Evolutionary conservation across 192 early-diverging fungal genomes (phyloP).

Genomic region (Backusella mclennaniae): DNA sequence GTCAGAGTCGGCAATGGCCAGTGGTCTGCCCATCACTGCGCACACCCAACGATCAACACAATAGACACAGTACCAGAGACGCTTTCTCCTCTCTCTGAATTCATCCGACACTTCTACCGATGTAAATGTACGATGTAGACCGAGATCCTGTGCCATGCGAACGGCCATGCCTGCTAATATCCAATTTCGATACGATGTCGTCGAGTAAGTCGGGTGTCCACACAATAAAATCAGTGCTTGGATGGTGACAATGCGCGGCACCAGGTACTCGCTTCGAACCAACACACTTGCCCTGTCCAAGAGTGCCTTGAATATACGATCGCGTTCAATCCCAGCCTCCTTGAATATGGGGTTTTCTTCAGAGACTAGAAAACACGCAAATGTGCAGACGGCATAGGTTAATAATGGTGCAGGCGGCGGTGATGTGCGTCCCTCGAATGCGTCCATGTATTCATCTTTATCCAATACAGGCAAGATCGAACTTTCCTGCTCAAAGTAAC

Average conservation of each 20-base stretch:
- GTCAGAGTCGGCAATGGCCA: constrained; percentile 44
- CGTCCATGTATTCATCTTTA: constrained; percentile 14
- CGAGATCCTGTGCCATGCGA: constrained; percentile 76
- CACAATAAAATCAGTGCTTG: constrained; percentile 64
- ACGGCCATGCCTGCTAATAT: constrained; percentile 52
- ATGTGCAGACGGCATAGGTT: constrained; percentile 16
- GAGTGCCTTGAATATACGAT: constrained; percentile 2
- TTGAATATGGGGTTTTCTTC: constrained; percentile 15
- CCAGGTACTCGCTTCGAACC: constrained; percentile 59
- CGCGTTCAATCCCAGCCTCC: neutral
- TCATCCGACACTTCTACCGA: constrained; percentile 41
- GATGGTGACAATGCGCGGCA: constrained; percentile 49
- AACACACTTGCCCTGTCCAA: constrained; percentile 10
- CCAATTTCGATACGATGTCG: constrained; percentile 21
- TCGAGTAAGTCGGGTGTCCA: constrained; percentile 36
- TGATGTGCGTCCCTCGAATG: constrained; percentile 6
- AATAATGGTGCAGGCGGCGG: constrained; percentile 13
- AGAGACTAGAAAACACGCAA: constrained; percentile 15
- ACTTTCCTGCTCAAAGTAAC: constrained; percentile 20
- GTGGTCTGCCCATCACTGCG: constrained; percentile 36
- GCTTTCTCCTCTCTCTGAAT: constrained; percentile 57
- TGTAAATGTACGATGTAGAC: constrained; percentile 67
- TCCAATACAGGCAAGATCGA: constrained; percentile 23
- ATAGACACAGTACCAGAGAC: constrained; percentile 75
- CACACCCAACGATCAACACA: constrained; percentile 60